These are phyloP conservation scores for Ceratocystis cubensis DNA, from an alignment of 2,329 filamentous ascomycete genomes.

Conservation along the genomic window DNA sequence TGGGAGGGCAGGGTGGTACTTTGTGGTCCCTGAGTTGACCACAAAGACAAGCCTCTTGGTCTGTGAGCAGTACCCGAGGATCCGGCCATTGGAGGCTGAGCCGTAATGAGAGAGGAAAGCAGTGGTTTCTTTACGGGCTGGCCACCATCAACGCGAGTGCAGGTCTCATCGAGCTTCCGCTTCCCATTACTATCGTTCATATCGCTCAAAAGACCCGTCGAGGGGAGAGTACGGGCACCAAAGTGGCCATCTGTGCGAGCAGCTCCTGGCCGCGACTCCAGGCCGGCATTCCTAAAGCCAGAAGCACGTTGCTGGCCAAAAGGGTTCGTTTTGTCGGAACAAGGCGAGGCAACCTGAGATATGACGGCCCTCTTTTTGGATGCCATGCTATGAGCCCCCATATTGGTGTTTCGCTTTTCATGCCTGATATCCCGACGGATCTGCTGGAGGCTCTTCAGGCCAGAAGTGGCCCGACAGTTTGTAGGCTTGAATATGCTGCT, in stretches of 20 bases:
- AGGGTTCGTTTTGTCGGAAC: background rate
- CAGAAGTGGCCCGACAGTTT: background rate
- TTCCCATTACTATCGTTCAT: background rate
- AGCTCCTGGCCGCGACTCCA: background rate
- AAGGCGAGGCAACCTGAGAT: background rate
- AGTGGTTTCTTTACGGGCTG: background rate
- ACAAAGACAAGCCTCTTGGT: background rate
- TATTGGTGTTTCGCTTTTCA: background rate
- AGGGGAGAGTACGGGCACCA: background rate
- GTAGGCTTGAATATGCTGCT: background rate
- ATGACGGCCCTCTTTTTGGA: background rate
- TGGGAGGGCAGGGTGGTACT: background rate
- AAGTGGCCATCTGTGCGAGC: background rate
- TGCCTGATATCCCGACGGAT: conserved; percentile 1
- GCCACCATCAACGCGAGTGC: background rate
- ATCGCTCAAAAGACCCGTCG: background rate
- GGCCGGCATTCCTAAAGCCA: background rate
- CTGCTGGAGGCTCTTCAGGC: background rate
- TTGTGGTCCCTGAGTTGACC: background rate
- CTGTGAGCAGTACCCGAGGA: background rate
- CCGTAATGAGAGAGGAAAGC: background rate
- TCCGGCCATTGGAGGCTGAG: background rate
- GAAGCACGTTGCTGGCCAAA: background rate
- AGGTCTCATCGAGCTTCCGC: background rate
- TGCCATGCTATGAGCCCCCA: background rate